These are phyloP conservation scores for Zygotorulaspora mrakii DNA, from an alignment of 1,139 yeast genomes.

Conservation along the genomic window DNA sequence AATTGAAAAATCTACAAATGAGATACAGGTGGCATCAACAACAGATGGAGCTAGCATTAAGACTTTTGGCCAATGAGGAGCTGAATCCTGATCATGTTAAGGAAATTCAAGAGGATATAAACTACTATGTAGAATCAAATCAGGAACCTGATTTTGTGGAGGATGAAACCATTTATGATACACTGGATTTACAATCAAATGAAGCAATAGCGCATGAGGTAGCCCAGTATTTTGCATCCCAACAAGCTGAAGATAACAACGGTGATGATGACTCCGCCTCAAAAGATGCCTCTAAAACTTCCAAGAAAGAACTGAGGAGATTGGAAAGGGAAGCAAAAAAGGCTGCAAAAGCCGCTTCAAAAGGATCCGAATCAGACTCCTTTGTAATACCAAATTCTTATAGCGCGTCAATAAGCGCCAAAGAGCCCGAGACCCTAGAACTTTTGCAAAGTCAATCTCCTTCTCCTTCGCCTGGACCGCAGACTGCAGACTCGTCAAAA, in stretches of 20 bases:
- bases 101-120: constrained; percentile 65
- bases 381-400: constrained; percentile 14
- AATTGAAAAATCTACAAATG: constrained; percentile 41
- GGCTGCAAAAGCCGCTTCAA: constrained; percentile 35
- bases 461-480: constrained; percentile 24
- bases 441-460: constrained; percentile 17
- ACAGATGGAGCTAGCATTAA: constrained; percentile 58
- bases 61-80: constrained; percentile 61
- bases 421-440: constrained; percentile 9
- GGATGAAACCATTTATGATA: constrained; percentile 73
- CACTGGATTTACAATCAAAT: constrained; percentile 56
- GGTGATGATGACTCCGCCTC: constrained; percentile 16
- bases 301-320: constrained; percentile 36
- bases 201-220: constrained; percentile 48
- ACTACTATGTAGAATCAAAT: constrained; percentile 66
- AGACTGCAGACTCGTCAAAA: constrained; percentile 13
- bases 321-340: constrained; percentile 37
- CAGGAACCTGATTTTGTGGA: constrained; percentile 71
- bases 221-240: constrained; percentile 40
- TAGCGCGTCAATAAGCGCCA: constrained; percentile 2
- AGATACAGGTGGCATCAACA: constrained; percentile 58
- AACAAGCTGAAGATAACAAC: constrained; percentile 29
- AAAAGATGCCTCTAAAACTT: constrained; percentile 29
- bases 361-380: constrained; percentile 25
- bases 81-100: constrained; percentile 58